phyloP scores from a whole-genome alignment of 192 early-diverging fungal species.

The Chytriomyces sp. region DNA sequence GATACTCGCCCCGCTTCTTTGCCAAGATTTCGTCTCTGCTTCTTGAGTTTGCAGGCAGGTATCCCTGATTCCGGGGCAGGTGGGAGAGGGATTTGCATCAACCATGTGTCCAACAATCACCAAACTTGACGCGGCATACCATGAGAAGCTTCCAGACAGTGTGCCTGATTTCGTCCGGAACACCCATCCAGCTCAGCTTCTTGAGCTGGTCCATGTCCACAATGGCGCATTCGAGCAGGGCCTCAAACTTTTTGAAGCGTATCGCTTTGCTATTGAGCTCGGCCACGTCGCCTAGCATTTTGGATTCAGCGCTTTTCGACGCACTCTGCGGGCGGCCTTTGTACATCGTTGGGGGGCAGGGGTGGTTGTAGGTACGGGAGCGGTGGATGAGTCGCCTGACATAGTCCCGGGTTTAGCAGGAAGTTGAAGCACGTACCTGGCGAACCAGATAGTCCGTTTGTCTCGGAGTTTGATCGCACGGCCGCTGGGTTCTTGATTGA shows the following conservation, averaged over 20 bases:
- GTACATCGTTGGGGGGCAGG: not conserved
- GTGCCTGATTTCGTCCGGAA: slow-evolving; percentile 81
- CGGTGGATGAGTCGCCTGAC: not conserved
- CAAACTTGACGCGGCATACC: slow-evolving; percentile 45
- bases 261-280: slow-evolving; percentile 57
- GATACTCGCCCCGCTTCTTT: slow-evolving; percentile 92
- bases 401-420: not conserved
- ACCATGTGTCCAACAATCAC: not conserved
- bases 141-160: slow-evolving; percentile 94
- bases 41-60: slow-evolving; percentile 87
- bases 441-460: not conserved
- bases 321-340: not conserved
- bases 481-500: slow-evolving; percentile 5
- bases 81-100: not conserved
- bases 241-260: slow-evolving; percentile 61
- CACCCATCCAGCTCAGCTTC: slow-evolving; percentile 90
- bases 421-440: not conserved
- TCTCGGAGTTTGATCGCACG: not conserved
- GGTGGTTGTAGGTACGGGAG: not conserved
- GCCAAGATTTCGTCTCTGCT: slow-evolving; percentile 77
- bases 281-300: slow-evolving; percentile 56
- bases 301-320: slow-evolving; percentile 8
- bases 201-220: slow-evolving; percentile 67
- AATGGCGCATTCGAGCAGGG: slow-evolving; percentile 58
- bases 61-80: slow-evolving; percentile 59